phyloP scores from a whole-genome alignment of 257 asterid species.

The Anisodus acutangulus region DNA sequence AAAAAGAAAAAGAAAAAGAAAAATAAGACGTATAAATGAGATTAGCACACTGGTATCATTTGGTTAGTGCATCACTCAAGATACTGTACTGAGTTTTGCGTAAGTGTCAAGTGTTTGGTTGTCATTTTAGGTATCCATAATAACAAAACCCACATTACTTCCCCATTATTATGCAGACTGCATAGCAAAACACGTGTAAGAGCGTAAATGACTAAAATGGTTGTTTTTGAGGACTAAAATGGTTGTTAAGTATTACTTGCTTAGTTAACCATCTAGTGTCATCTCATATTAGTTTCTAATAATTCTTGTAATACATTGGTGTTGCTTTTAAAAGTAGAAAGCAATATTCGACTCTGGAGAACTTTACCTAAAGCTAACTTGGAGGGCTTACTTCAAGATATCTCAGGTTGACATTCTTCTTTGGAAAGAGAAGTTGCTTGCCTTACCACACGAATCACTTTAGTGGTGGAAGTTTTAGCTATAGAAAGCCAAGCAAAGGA shows the following conservation, averaged over 20 bases:
- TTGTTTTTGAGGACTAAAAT: background rate
- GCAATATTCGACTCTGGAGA: background rate
- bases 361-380: background rate
- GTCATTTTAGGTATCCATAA: background rate
- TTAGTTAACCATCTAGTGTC: background rate
- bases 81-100: background rate
- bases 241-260: background rate
- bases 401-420: background rate
- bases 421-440: constrained; percentile 26
- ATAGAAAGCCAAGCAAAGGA: background rate
- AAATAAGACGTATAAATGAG: background rate
- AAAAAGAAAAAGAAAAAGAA: background rate
- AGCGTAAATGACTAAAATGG: background rate
- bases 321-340: background rate
- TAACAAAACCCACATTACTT: background rate
- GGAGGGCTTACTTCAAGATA: background rate
- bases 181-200: background rate
- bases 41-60: background rate
- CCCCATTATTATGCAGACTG: background rate
- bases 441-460: background rate
- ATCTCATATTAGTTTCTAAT: background rate
- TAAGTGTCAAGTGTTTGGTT: background rate
- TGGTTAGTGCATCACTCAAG: background rate
- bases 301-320: background rate
- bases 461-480: background rate